Evolutionary conservation across 2,329 filamentous ascomycete species (phyloP).

Genomic region (Cordyceps fumosorosea): DNA sequence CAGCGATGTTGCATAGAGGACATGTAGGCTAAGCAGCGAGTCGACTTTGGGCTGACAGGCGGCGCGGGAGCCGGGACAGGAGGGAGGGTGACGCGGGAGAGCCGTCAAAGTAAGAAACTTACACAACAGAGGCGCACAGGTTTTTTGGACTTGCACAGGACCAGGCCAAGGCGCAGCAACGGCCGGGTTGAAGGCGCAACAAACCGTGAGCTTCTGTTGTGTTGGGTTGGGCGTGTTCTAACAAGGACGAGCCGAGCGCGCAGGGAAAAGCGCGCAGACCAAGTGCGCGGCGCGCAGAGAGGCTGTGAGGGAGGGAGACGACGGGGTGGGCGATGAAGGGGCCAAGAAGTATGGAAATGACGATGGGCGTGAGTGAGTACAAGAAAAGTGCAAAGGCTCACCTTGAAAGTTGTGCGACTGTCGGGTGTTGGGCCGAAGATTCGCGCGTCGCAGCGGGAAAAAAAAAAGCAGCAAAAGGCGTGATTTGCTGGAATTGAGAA

Average conservation of each 20-base stretch:
- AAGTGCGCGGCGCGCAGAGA: conserved; percentile 9
- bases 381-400: not conserved
- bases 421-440: conserved; percentile 7
- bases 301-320: not conserved
- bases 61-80: not conserved
- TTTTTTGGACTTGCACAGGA: not conserved
- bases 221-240: not conserved
- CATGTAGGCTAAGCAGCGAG: not conserved
- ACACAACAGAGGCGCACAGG: conserved; percentile 7
- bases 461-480: conserved; percentile 1
- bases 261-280: conserved; percentile 11
- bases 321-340: not conserved
- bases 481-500: conserved; percentile 10
- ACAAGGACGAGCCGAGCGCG: not conserved
- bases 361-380: not conserved
- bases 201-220: conserved; percentile 3
- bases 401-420: conserved; percentile 11
- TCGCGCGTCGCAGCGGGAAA: conserved; percentile 9
- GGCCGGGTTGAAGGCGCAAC: not conserved
- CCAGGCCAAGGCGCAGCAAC: not conserved
- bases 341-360: not conserved
- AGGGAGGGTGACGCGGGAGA: not conserved
- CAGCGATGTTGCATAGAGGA: not conserved
- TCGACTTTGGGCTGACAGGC: not conserved
- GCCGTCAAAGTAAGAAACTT: not conserved